Conservation (phyloP, 306 rosid species). For the Arachis hypogaea region DNA sequence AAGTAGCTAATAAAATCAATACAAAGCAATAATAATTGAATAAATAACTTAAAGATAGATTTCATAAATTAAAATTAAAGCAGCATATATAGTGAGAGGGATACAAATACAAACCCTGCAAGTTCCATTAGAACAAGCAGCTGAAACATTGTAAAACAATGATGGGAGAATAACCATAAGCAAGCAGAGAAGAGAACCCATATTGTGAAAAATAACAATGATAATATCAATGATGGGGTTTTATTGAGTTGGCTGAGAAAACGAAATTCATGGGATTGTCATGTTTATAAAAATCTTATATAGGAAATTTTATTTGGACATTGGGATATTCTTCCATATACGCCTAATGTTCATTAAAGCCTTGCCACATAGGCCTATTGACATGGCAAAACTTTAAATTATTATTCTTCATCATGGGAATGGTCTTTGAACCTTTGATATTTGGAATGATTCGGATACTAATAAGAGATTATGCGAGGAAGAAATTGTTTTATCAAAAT, state of each 20-base stretch:
- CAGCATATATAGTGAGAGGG: neutral
- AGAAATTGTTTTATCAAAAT: neutral
- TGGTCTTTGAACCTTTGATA: neutral
- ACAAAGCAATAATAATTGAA: neutral
- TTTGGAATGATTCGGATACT: neutral
- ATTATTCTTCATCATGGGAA: neutral
- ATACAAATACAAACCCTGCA: constrained; percentile 56
- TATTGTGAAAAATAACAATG: constrained; percentile 34
- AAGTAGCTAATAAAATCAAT: constrained; percentile 47
- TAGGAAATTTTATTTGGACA: neutral
- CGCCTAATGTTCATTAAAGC: neutral
- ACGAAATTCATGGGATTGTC: constrained; percentile 21
- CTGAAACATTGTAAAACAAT: constrained; percentile 32
- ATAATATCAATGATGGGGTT: neutral
- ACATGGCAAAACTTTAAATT: neutral
- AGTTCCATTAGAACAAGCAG: constrained; percentile 62
- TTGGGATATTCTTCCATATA: constrained; percentile 7
- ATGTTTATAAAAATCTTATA: constrained; percentile 14
- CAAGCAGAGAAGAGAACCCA: constrained; percentile 46
- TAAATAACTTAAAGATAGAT: neutral
- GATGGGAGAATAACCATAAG: constrained; percentile 36
- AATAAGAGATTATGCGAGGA: neutral
- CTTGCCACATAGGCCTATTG: neutral
- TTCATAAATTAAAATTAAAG: neutral
- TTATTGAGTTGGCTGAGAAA: constrained; percentile 52